phyloP scores from a whole-genome alignment of 1,284 basidiomycete genomes.

The Ustilago vetiveriae region DNA sequence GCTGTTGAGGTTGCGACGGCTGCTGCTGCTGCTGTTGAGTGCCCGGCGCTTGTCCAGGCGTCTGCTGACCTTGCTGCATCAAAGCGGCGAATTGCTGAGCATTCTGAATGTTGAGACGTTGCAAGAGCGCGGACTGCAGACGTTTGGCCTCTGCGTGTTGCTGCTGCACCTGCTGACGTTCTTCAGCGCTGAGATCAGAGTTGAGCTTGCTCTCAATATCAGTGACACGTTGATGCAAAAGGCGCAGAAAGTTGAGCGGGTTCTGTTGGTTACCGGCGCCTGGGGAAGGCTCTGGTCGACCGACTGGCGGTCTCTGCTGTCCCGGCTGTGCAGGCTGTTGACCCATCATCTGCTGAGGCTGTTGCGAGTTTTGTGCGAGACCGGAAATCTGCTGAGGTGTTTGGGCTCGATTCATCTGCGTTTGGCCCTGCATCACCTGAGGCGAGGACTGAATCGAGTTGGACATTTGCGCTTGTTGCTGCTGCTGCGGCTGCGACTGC shows the following conservation, averaged over 20 bases:
- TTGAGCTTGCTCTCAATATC: slow-evolving; percentile 56
- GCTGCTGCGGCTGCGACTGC: slow-evolving; percentile 5
- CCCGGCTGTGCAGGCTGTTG: slow-evolving; percentile 35
- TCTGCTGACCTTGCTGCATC: slow-evolving; percentile 38
- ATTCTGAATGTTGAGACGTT: slow-evolving; percentile 45
- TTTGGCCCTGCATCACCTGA: slow-evolving; percentile 24
- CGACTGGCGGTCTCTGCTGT: slow-evolving; percentile 23
- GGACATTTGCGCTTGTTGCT: slow-evolving; percentile 21
- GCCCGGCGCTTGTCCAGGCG: slow-evolving; percentile 16
- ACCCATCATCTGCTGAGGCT: slow-evolving; percentile 23
- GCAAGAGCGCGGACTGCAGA: slow-evolving; percentile 42
- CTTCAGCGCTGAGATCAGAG: slow-evolving; percentile 39
- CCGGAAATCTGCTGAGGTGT: slow-evolving; percentile 22
- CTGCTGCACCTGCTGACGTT: slow-evolving; percentile 46
- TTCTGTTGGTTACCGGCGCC: slow-evolving; percentile 35
- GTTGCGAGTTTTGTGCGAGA: slow-evolving; percentile 27
- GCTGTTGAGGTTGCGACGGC: slow-evolving; percentile 12
- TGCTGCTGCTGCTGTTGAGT: slow-evolving; percentile 14
- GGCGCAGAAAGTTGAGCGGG: slow-evolving; percentile 51
- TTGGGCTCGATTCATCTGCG: slow-evolving; percentile 25
- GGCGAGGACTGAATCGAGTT: slow-evolving; percentile 25
- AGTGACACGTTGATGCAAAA: slow-evolving; percentile 53
- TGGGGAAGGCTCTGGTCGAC: slow-evolving; percentile 12
- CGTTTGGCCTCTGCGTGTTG: slow-evolving; percentile 48
- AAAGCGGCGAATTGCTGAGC: slow-evolving; percentile 37